phyloP scores from a whole-genome alignment of 176 grass and related monocot species.

The Rhynchospora tenuis region DNA sequence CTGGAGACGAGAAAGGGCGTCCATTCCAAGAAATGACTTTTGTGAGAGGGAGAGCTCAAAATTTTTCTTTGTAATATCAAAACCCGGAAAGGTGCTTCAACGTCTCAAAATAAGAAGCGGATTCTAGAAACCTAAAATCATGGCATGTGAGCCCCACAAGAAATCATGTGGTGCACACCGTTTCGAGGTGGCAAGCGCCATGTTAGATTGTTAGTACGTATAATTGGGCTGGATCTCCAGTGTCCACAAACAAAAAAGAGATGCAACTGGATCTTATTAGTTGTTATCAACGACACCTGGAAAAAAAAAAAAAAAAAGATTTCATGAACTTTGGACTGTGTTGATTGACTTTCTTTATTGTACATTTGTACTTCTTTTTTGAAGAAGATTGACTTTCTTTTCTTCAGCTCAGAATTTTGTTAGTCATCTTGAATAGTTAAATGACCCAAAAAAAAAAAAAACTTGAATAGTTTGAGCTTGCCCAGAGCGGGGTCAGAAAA shows the following conservation, averaged over 20 bases:
- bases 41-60: neutral
- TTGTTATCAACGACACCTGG: neutral
- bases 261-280: neutral
- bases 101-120: neutral
- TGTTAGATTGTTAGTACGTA: neutral
- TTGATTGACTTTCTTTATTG: neutral
- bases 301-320: no score
- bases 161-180: neutral
- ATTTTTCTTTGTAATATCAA: neutral
- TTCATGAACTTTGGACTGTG: no score
- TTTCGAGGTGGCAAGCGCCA: neutral
- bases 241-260: neutral
- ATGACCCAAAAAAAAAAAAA: no score
- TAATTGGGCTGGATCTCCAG: neutral
- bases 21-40: conserved; percentile 1
- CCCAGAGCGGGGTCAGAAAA: no score
- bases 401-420: neutral
- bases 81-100: neutral
- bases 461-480: neutral
- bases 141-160: neutral
- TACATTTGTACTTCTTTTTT: no score
- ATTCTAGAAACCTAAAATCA: no score
- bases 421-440: neutral
- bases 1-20: neutral
- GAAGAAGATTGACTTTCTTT: neutral